Conservation (phyloP, 768 basidiomycete species). For the Amanita fuliginea region DNA sequence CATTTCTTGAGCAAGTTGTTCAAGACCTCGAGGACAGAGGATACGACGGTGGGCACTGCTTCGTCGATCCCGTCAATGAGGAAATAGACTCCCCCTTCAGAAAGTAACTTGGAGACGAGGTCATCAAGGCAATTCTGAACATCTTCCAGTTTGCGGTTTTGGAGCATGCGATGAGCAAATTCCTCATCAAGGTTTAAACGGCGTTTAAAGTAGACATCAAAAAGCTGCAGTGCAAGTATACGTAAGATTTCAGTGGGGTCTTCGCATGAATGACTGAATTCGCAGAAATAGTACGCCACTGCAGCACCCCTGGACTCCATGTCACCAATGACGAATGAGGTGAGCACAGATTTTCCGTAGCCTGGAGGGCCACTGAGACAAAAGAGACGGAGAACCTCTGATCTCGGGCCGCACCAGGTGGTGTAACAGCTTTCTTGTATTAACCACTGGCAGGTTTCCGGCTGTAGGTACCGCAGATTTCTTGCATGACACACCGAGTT, state of each 20-base stretch:
- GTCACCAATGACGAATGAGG: neutral
- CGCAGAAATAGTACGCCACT: neutral
- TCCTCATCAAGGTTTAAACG: neutral
- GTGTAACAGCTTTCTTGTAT: neutral
- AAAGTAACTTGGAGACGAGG: neutral
- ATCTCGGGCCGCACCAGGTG: neutral
- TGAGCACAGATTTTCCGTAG: neutral
- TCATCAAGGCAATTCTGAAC: neutral
- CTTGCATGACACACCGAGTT: neutral
- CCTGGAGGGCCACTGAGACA: slow-evolving; percentile 1
- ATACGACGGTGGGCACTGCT: neutral
- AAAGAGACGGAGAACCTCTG: neutral
- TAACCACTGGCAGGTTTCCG: neutral
- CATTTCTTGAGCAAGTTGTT: neutral
- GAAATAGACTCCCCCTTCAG: neutral
- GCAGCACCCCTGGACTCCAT: neutral
- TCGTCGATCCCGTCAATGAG: slow-evolving; percentile 1
- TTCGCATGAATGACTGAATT: neutral
- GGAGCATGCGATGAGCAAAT: neutral
- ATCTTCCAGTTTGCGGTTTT: neutral
- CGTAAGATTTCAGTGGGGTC: neutral
- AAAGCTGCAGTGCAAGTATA: neutral
- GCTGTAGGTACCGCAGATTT: neutral
- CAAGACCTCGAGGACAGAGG: neutral
- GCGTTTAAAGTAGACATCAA: neutral